A percentile compares a stretch with the other conserved stretches of the same genome.
Evolutionary conservation across 108 stramenopile species (phyloP).

Genomic region (Nannochloropsis gaditana): DNA sequence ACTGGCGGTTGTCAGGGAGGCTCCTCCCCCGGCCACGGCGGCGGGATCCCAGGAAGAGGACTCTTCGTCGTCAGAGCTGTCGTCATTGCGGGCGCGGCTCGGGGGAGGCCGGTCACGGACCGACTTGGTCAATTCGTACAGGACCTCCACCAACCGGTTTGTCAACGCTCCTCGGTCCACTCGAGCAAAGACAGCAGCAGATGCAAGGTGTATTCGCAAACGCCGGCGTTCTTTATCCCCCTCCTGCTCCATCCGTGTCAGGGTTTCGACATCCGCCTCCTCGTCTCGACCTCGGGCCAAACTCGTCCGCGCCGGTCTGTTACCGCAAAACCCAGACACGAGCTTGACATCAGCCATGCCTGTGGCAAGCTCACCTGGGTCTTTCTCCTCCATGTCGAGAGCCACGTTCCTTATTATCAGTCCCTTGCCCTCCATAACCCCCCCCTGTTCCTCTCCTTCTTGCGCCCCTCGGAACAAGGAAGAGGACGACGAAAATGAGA

Average conservation of each 20-base stretch:
- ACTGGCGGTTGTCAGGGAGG: too few relatives aligned
- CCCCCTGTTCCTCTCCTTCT: background rate
- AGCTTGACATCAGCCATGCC: too few relatives aligned
- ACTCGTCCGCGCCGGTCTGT: too few relatives aligned
- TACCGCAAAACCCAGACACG: too few relatives aligned
- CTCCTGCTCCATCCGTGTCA: background rate
- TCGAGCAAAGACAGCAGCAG: background rate
- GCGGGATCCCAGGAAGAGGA: background rate
- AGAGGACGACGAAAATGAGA: constrained; percentile 14
- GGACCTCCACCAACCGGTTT: background rate
- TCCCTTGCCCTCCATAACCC: background rate
- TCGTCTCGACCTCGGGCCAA: too few relatives aligned
- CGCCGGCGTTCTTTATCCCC: background rate
- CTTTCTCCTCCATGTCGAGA: constrained; percentile 4
- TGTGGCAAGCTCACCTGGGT: too few relatives aligned
- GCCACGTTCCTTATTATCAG: background rate
- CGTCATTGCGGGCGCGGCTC: background rate
- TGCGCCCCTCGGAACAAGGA: background rate
- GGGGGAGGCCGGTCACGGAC: background rate
- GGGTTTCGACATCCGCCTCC: too few relatives aligned
- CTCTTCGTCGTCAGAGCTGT: background rate
- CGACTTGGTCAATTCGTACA: background rate
- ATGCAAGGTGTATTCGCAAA: background rate
- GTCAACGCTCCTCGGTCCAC: background rate
- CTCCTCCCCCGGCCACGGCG: background rate